Evolutionary conservation across 169 alveolate genomes (phyloP).

Genomic region (Miamiensis avidus): DNA sequence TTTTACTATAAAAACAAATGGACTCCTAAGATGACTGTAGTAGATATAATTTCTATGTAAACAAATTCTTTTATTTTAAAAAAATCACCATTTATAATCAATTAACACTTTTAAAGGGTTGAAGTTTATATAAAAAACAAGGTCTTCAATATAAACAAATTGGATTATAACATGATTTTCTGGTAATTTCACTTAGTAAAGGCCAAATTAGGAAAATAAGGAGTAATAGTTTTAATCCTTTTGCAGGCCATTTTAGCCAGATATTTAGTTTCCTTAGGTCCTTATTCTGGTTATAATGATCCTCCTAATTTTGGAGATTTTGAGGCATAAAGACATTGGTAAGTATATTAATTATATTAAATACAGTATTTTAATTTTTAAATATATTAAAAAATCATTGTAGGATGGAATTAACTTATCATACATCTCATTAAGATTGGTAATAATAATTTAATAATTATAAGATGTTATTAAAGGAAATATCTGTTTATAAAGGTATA

Average conservation of each 20-base stretch:
- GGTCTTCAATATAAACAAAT: not conserved
- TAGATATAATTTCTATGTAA: slow-evolving; percentile 23
- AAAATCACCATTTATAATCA: not conserved
- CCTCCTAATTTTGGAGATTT: slow-evolving; percentile 91
- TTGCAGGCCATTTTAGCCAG: slow-evolving; percentile 39
- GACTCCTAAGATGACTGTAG: slow-evolving; percentile 28
- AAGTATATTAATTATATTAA: slow-evolving; percentile 65
- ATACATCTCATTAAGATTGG: slow-evolving; percentile 53
- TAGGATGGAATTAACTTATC: slow-evolving; percentile 42
- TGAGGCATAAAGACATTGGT: slow-evolving; percentile 94
- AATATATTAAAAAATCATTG: slow-evolving; percentile 61
- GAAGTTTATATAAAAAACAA: slow-evolving; percentile 7
- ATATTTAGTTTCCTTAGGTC: slow-evolving; percentile 54
- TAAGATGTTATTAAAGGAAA: too few species aligned
- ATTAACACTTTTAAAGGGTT: too few species aligned
- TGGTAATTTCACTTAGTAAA: not conserved
- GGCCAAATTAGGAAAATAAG: not conserved
- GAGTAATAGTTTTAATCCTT: slow-evolving; percentile 22
- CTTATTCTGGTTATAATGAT: slow-evolving; percentile 70
- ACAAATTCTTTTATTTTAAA: too few species aligned
- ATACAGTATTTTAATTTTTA: slow-evolving; percentile 46
- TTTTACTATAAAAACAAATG: slow-evolving; percentile 5
- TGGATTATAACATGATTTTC: not conserved
- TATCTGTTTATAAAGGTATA: not conserved
- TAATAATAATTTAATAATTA: slow-evolving; percentile 7